phyloP scores from a whole-genome alignment of 257 asterid genomes.

The Jacaranda copaia region DNA sequence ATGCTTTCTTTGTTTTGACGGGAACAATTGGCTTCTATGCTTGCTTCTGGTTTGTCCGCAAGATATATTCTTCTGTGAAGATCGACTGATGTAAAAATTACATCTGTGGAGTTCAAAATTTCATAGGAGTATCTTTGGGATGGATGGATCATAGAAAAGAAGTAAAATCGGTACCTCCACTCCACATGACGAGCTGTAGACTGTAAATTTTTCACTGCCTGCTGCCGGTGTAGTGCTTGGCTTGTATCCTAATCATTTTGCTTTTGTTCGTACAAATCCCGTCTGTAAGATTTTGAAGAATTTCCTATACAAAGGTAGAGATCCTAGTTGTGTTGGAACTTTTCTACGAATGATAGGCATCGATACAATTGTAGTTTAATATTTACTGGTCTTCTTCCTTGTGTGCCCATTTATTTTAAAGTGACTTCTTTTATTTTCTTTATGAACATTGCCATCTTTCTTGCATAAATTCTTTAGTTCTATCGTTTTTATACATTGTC shows the following conservation, averaged over 20 bases:
- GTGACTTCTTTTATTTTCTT: neutral
- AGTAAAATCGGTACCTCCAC: slow-evolving; percentile 32
- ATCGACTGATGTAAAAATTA: slow-evolving; percentile 59
- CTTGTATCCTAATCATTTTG: slow-evolving; percentile 43
- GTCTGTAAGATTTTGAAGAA: slow-evolving; percentile 40
- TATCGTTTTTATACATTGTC: neutral
- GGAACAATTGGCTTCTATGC: slow-evolving; percentile 90
- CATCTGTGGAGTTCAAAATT: slow-evolving; percentile 3
- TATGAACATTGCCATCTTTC: too few relatives aligned
- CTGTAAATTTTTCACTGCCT: slow-evolving; percentile 47
- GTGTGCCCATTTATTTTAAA: neutral
- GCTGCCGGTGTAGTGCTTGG: slow-evolving; percentile 37
- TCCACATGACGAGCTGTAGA: slow-evolving; percentile 44
- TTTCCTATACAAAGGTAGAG: slow-evolving; percentile 23
- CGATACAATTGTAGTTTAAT: slow-evolving; percentile 37
- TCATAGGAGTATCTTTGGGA: slow-evolving; percentile 15
- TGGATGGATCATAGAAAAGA: slow-evolving; percentile 34
- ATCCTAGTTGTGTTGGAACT: slow-evolving; percentile 31
- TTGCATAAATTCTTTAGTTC: too few relatives aligned
- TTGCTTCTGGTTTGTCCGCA: slow-evolving; percentile 92
- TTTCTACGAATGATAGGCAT: neutral
- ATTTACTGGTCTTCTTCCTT: slow-evolving; percentile 19
- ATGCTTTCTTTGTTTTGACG: slow-evolving; percentile 86
- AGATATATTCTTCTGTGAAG: slow-evolving; percentile 90
- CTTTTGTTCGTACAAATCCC: slow-evolving; percentile 22